These are phyloP conservation scores for Dendrobium chrysotoxum DNA, from an alignment of 106 monocot genomes.

Conservation along the genomic window DNA sequence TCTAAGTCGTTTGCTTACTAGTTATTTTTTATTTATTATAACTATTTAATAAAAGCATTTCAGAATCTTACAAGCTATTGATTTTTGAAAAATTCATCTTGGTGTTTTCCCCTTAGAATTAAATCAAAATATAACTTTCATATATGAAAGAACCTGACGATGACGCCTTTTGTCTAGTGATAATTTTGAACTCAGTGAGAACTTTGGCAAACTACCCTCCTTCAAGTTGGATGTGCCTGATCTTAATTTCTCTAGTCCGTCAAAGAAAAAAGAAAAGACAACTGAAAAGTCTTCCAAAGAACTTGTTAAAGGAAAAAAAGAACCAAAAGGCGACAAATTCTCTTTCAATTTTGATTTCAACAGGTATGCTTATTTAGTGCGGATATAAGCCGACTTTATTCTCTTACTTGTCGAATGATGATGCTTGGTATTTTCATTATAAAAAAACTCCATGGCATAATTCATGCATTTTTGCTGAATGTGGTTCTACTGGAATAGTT, in stretches of 20 bases:
- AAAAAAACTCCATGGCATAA: neutral
- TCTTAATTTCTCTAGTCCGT: conserved; percentile 65
- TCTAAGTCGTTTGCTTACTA: conserved; percentile 36
- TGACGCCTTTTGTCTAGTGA: conserved; percentile 41
- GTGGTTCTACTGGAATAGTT: conserved; percentile 53
- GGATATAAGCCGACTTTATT: neutral
- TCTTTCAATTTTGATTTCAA: conserved; percentile 89
- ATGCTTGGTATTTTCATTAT: neutral
- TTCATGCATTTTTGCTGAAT: conserved; percentile 3
- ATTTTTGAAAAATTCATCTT: neutral
- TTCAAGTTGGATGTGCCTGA: conserved; percentile 85
- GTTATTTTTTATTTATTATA: neutral
- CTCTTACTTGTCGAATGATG: neutral
- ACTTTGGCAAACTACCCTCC: conserved; percentile 78
- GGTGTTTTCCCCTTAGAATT: neutral
- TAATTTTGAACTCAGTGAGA: conserved; percentile 70
- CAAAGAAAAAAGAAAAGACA: conserved; percentile 40
- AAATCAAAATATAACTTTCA: neutral
- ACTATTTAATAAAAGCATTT: neutral
- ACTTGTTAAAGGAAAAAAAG: conserved; percentile 26
- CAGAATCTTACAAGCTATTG: neutral
- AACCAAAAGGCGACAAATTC: conserved; percentile 43
- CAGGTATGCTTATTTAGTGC: conserved; percentile 39
- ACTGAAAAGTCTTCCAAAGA: conserved; percentile 37
- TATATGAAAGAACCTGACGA: conserved; percentile 1